phyloP scores from a whole-genome alignment of 2,329 filamentous ascomycete genomes.

The Curvularia spicifera region DNA sequence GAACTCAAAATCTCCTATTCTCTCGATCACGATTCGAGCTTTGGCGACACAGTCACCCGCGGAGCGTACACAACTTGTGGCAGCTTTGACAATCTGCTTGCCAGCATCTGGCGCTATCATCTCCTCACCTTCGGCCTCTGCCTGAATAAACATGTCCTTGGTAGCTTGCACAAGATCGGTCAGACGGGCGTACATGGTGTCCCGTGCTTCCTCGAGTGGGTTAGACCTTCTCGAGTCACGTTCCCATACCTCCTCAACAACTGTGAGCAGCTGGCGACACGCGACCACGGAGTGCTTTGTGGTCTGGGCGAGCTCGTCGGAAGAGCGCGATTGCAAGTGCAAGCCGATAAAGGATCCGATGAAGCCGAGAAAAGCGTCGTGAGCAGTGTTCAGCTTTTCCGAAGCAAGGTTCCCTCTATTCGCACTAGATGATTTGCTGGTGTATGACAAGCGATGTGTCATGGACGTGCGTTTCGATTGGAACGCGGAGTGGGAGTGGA shows the following conservation, averaged over 20 bases:
- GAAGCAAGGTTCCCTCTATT: constrained; percentile 79
- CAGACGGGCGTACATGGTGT: constrained; percentile 79
- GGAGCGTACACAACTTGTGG: constrained; percentile 85
- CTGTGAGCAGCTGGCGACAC: constrained; percentile 76
- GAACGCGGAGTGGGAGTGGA: constrained; percentile 34
- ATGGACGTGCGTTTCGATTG: constrained; percentile 58
- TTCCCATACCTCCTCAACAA: constrained; percentile 82
- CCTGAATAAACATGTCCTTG: constrained; percentile 75
- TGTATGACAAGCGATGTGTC: constrained; percentile 78
- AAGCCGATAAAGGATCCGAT: constrained; percentile 93
- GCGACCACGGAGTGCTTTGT: constrained; percentile 84
- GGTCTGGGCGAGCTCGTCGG: constrained; percentile 79
- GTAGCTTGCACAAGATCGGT: constrained; percentile 81
- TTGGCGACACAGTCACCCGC: constrained; percentile 91
- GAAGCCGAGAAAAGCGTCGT: constrained; percentile 88
- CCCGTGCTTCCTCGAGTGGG: constrained; percentile 70
- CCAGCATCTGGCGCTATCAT: constrained; percentile 84
- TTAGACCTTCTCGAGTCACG: constrained; percentile 74
- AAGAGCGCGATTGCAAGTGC: constrained; percentile 90
- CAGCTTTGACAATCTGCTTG: constrained; percentile 74
- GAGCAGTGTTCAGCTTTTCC: constrained; percentile 76
- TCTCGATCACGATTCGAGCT: constrained; percentile 82
- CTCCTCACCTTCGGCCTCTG: constrained; percentile 71
- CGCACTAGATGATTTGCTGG: constrained; percentile 67
- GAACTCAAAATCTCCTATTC: constrained; percentile 89